phyloP scores from a whole-genome alignment of 2,329 filamentous ascomycete genomes.

The Sporothrix pallida region DNA sequence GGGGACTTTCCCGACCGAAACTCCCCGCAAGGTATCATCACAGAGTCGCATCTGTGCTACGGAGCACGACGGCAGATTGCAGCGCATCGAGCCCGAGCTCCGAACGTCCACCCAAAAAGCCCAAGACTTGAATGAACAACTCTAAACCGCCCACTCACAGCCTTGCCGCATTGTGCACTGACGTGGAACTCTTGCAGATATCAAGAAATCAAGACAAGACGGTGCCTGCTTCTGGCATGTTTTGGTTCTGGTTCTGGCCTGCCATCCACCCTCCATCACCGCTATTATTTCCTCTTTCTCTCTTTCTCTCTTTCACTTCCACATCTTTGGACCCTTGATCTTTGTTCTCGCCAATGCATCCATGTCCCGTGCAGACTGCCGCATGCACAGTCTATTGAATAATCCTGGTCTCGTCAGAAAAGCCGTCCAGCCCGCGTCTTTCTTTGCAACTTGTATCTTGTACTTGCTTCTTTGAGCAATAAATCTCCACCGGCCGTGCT shows the following conservation, averaged over 20 bases:
- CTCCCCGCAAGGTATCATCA: not conserved
- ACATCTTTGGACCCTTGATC: no score
- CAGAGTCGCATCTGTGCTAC: slow-evolving; percentile 12
- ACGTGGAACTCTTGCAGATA: not conserved
- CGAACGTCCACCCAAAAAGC: not conserved
- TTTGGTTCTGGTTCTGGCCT: not conserved
- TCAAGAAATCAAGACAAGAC: not conserved
- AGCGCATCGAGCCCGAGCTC: no score
- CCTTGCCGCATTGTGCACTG: not conserved
- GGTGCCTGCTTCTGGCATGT: not conserved
- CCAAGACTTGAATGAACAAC: not conserved
- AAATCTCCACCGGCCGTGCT: not conserved
- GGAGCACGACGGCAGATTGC: not conserved
- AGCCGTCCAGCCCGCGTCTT: not conserved
- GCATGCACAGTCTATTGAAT: no score
- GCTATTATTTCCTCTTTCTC: no score
- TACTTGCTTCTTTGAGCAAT: not conserved
- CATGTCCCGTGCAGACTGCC: no score
- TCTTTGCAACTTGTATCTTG: not conserved
- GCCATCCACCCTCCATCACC: not conserved
- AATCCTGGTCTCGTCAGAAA: not conserved
- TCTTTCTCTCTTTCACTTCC: no score
- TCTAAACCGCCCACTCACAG: not conserved
- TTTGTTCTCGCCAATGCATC: no score
- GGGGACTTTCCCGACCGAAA: no score